These are phyloP conservation scores for Mycena latifolia DNA, from an alignment of 768 basidiomycete species.

Conservation along the genomic window DNA sequence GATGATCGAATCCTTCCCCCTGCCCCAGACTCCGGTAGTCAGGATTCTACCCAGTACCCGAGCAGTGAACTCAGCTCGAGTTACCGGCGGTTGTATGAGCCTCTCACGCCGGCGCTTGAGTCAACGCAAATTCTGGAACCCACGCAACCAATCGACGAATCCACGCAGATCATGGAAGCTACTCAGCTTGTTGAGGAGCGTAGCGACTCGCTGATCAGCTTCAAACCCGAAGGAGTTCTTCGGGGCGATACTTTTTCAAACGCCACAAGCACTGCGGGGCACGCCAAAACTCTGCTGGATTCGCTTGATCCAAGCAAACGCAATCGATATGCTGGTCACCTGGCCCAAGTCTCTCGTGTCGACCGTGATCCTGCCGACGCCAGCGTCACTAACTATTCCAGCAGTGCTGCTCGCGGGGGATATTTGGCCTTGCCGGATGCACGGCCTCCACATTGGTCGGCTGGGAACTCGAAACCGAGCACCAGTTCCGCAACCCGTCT, in stretches of 20 bases:
- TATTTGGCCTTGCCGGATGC: slow-evolving; percentile 25
- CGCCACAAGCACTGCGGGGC: slow-evolving; percentile 10
- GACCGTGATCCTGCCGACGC: neutral
- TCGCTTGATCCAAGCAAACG: slow-evolving; percentile 22
- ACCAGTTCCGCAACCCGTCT: slow-evolving; percentile 7
- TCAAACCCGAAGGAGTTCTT: neutral
- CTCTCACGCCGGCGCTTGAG: slow-evolving; percentile 33
- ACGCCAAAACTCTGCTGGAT: slow-evolving; percentile 13
- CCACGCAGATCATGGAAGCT: slow-evolving; percentile 9
- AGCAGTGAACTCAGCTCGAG: slow-evolving; percentile 56
- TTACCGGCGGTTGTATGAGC: slow-evolving; percentile 50
- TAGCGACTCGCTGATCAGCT: neutral
- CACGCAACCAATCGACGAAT: slow-evolving; percentile 1
- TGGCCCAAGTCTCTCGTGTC: neutral
- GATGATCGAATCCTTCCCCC: neutral
- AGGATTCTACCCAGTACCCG: slow-evolving; percentile 46
- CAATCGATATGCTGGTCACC: slow-evolving; percentile 20
- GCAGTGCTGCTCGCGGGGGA: slow-evolving; percentile 16
- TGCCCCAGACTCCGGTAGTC: slow-evolving; percentile 22
- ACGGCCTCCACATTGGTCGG: neutral
- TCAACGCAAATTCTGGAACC: slow-evolving; percentile 34
- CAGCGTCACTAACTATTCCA: neutral
- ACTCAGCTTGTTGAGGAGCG: slow-evolving; percentile 9
- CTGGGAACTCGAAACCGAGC: neutral
- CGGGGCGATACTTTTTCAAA: slow-evolving; percentile 4